Evolutionary conservation across 1,139 yeast genomes (phyloP).

Genomic region (Blastobotrys malaysiensis): DNA sequence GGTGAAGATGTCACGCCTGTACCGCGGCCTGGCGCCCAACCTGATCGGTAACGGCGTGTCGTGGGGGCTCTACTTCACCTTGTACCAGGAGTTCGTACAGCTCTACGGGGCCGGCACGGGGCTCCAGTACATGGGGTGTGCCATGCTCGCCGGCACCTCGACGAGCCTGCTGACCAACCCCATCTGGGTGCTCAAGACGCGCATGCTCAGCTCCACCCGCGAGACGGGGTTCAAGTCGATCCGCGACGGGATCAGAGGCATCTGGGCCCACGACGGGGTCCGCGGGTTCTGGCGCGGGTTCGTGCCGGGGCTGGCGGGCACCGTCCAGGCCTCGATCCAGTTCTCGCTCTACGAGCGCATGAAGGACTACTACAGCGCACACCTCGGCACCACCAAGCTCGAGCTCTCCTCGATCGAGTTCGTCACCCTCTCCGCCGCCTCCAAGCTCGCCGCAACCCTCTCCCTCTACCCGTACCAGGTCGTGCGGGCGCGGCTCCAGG

Average conservation of each 20-base stretch:
- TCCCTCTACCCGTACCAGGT: conserved; percentile 83
- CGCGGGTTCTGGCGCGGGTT: conserved; percentile 77
- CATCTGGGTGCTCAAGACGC: conserved; percentile 85
- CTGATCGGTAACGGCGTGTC: conserved; percentile 77
- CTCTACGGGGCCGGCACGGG: conserved; percentile 5
- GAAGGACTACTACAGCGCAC: conserved; percentile 35
- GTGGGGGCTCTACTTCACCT: conserved; percentile 81
- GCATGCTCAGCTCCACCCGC: conserved; percentile 60
- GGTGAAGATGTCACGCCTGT: conserved; percentile 32
- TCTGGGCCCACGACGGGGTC: conserved; percentile 59
- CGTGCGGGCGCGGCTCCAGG: conserved; percentile 71
- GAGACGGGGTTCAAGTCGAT: conserved; percentile 44
- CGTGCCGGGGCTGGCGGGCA: conserved; percentile 74
- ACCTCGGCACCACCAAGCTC: neutral
- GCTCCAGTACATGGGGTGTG: conserved; percentile 31
- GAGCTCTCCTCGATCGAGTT: conserved; percentile 42
- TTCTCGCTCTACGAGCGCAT: conserved; percentile 78
- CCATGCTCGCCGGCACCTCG: conserved; percentile 63
- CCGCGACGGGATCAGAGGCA: conserved; percentile 48
- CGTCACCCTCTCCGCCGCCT: conserved; percentile 56
- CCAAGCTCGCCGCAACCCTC: conserved; percentile 65
- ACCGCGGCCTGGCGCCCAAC: conserved; percentile 80
- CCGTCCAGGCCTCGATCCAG: conserved; percentile 84
- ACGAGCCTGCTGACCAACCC: conserved; percentile 84
- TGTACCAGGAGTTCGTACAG: conserved; percentile 45